phyloP scores from a whole-genome alignment of 2,329 filamentous ascomycete species.

The Calonectria pteridis region DNA sequence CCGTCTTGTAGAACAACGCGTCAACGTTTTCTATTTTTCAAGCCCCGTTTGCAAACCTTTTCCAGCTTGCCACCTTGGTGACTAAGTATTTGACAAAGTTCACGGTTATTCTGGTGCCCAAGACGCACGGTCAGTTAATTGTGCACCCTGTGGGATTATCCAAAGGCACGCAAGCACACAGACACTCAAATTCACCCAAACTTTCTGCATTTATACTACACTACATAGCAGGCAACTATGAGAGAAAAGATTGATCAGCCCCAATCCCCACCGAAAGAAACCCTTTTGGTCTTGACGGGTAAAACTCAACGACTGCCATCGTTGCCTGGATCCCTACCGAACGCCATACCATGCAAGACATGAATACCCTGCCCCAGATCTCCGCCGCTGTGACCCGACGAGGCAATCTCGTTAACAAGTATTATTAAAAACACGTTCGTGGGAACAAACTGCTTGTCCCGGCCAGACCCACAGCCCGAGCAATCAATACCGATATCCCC shows the following conservation, averaged over 20 bases:
- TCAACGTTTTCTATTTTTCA: background rate
- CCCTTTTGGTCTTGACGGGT: slow-evolving; percentile 31
- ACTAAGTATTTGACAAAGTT: background rate
- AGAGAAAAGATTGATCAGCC: slow-evolving; percentile 11
- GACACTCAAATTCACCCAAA: slow-evolving; percentile 17
- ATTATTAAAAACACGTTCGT: slow-evolving; percentile 21
- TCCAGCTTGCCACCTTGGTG: background rate
- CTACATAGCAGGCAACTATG: slow-evolving; percentile 9
- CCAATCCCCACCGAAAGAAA: slow-evolving; percentile 14
- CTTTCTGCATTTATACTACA: slow-evolving; percentile 13
- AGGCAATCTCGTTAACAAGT: slow-evolving; percentile 16
- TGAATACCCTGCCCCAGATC: slow-evolving; percentile 33
- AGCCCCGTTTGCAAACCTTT: background rate
- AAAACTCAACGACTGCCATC: slow-evolving; percentile 33
- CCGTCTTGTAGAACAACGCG: background rate
- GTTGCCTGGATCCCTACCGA: slow-evolving; percentile 38
- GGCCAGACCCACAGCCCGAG: background rate
- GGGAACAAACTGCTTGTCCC: background rate
- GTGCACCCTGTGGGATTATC: background rate
- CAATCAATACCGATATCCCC: slow-evolving; percentile 50
- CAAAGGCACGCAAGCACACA: background rate
- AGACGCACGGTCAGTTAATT: background rate
- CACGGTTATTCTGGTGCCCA: background rate
- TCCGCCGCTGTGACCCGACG: slow-evolving; percentile 10
- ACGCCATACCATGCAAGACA: slow-evolving; percentile 47